phyloP scores from a whole-genome alignment of 495 filamentous ascomycete species.

The Neurospora terricola region DNA sequence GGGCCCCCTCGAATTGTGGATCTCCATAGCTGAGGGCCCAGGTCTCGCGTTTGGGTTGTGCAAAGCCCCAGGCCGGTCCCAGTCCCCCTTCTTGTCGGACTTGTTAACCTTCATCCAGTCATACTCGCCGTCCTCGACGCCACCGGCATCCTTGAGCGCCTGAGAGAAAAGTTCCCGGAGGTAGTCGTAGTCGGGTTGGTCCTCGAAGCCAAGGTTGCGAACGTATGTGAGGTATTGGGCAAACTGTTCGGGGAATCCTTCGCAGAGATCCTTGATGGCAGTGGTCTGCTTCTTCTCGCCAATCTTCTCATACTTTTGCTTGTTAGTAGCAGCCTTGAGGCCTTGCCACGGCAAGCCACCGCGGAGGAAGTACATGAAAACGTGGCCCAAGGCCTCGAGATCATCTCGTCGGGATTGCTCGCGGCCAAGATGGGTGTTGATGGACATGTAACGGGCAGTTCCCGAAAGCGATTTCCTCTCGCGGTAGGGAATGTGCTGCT shows the following conservation, averaged over 20 bases:
- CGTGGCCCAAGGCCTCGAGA: conserved; percentile 89
- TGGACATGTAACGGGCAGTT: conserved; percentile 98
- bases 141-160: conserved; percentile 87
- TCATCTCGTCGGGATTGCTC: conserved; percentile 97
- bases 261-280: conserved; percentile 90
- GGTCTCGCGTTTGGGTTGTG: conserved; percentile 65
- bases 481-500: conserved; percentile 97
- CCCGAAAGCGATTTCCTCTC: conserved; percentile 96
- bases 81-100: conserved; percentile 84
- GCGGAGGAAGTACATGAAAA: conserved; percentile 98
- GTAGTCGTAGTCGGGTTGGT: conserved; percentile 97
- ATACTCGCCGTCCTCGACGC: conserved; percentile 97
- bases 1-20: conserved; percentile 53
- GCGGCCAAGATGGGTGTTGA: conserved; percentile 95
- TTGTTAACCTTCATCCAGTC: conserved; percentile 99
- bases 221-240: conserved; percentile 96
- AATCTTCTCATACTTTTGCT: conserved; percentile 99
- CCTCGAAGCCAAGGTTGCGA: conserved; percentile 95
- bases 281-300: conserved; percentile 99
- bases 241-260: conserved; percentile 95
- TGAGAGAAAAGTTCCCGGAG: conserved; percentile 93
- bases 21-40: conserved; percentile 66
- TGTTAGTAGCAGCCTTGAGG: conserved; percentile 97
- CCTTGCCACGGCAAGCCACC: conserved; percentile 98
- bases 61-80: conserved; percentile 48